Conservation (phyloP, 75 land plant species). For the Selaginella tamariscina region DNA sequence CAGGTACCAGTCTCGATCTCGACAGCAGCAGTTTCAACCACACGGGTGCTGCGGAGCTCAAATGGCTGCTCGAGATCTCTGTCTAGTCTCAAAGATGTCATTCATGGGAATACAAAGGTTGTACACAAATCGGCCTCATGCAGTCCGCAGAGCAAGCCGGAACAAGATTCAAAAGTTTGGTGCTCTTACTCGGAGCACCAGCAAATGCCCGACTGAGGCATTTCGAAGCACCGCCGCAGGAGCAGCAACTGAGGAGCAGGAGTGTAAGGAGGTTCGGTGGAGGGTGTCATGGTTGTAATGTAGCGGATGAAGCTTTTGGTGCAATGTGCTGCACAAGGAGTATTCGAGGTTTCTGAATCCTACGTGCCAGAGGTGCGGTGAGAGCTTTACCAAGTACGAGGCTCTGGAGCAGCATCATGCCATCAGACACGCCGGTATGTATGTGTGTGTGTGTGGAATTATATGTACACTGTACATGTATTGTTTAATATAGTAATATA, state of each 20-base stretch:
- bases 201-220: neutral
- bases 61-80: constrained; percentile 87
- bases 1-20: neutral
- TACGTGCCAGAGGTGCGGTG: constrained; percentile 68
- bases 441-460: too few species aligned
- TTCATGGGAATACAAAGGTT: constrained; percentile 47
- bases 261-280: constrained; percentile 29
- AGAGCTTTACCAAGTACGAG: constrained; percentile 49
- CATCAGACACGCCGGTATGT: constrained; percentile 70
- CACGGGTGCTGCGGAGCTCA: neutral
- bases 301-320: constrained; percentile 17
- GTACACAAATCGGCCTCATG: constrained; percentile 6
- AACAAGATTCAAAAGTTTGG: neutral
- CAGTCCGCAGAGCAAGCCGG: neutral
- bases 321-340: constrained; percentile 14
- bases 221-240: neutral
- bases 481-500: too few species aligned
- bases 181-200: neutral
- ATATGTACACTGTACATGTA: too few species aligned
- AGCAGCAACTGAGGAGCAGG: too few species aligned
- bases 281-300: constrained; percentile 16
- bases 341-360: too few species aligned
- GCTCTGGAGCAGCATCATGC: constrained; percentile 65
- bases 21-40: neutral
- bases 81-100: constrained; percentile 80